These are phyloP conservation scores for Thraustochytrium striatum DNA, from an alignment of 352 stramenopile genomes.

Conservation along the genomic window DNA sequence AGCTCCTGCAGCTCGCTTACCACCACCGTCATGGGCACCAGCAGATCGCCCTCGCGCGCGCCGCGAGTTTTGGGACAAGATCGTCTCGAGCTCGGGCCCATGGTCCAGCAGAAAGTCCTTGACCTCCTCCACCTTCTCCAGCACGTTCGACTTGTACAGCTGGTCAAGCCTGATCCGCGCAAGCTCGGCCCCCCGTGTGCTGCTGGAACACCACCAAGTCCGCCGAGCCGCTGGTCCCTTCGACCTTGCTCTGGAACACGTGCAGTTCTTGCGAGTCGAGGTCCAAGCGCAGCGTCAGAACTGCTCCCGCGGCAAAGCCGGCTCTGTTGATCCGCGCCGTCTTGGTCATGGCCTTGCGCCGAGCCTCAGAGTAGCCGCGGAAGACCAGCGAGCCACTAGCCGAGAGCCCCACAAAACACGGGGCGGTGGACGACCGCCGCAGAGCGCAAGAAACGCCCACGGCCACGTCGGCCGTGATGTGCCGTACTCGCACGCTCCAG, in stretches of 20 bases:
- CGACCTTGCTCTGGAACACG: not conserved
- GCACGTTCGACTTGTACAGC: not conserved
- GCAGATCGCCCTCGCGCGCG: not conserved
- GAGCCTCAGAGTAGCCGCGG: slow-evolving; percentile 1
- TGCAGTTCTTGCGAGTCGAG: slow-evolving; percentile 14
- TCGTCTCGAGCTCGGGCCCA: not conserved
- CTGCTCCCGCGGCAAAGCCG: not conserved
- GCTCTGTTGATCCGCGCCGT: slow-evolving; percentile 7
- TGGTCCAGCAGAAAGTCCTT: not conserved
- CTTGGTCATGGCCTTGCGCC: not conserved
- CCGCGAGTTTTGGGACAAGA: not conserved
- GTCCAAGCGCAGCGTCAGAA: slow-evolving; percentile 1
- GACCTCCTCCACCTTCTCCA: not conserved
- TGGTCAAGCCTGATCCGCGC: slow-evolving; percentile 1
- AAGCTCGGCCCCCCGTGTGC: not conserved
- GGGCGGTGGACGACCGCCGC: not conserved
- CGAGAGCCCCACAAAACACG: not conserved
- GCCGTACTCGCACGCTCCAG: not conserved
- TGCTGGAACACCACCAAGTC: not conserved
- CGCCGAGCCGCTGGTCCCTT: not conserved
- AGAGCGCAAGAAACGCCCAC: not conserved
- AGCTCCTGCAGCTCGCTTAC: not conserved
- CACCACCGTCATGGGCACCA: slow-evolving; percentile 3
- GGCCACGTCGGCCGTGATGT: not conserved
- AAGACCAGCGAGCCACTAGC: not conserved